A percentile compares a stretch with the other conserved stretches of the same genome.
These are phyloP conservation scores for sunflower (Helianthus annuus) DNA, from an alignment of 129 eudicot species.

Conservation along the genomic window HanXRQr2.0-SUNRISE NC_035441.2:8849495-8849994, in stretches of 20 bases:
- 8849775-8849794: background rate
- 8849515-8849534: too few relatives aligned
- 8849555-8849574: too few relatives aligned
- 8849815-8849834: background rate
- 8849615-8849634: background rate
- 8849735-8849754: constrained; percentile 10
- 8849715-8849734: constrained; percentile 24
- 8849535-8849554: too few relatives aligned
- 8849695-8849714: constrained; percentile 12
- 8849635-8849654: constrained; percentile 3
- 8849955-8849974: constrained; percentile 13
- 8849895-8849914: constrained; percentile 19
- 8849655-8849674: constrained; percentile 14
- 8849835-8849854: background rate
- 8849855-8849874: background rate
- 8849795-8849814: background rate
- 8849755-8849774: constrained; percentile 15
- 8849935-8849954: constrained; percentile 12
- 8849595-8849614: too few relatives aligned
- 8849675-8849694: constrained; percentile 6
- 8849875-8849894: background rate
- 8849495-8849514: too few relatives aligned
- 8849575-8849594: too few relatives aligned
- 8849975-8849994: constrained; percentile 6
- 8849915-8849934: background rate